Base-by-base conservation (phyloP, 2,329 filamentous ascomycete species). In the Kalaharituber pfeilii region DNA sequence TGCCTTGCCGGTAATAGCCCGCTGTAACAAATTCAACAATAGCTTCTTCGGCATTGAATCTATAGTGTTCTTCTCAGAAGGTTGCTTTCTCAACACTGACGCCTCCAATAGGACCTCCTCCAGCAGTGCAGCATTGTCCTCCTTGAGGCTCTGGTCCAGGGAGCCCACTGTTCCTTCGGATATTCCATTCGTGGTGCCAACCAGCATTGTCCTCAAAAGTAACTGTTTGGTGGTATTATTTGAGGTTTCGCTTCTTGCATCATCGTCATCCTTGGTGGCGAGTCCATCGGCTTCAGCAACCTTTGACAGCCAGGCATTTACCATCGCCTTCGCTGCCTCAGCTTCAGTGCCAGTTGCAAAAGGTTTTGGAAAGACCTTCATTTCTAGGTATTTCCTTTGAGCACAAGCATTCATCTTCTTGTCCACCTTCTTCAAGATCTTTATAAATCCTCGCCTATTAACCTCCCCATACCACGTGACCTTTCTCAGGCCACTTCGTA, bases 381-480 rank as follows among this genome's bases (percentile, higher is more conserved):
- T 86, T 39, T 84, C 80, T 56, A 98, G 75, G 65, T 96, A 98
- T 55, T 81, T 79, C 66, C 85, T 81, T 71, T 95, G 88, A 0
- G 85, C 82, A 51, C 81, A 77, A 2, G 80, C 78, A 47, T 78
- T 76, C 1, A 82, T 78, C 71, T 94, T 95, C 72, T 98, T 98
- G 70, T 98, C 91, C 47, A 95, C 73, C 70, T 98, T 98, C 73
- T 98, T 98, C 51, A 91, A 94, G 68, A 98, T 98, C 72, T 98
- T 98, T 67, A 93, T 79, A 65, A 98, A 98, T 1, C 91, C 91
- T 60, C 86, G 77, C 52, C 88, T 79, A 68, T 98, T 98, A 65
- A 96, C 89, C 70, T 96, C 89, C 50, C 88, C 89, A 67, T 96
- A 98, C 88, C 88, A 96, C 68, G 94, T 85, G 52, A 98, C 73